These are phyloP conservation scores for Boletus eberwhitei DNA, from an alignment of 768 basidiomycete genomes.

Conservation along the genomic window DNA sequence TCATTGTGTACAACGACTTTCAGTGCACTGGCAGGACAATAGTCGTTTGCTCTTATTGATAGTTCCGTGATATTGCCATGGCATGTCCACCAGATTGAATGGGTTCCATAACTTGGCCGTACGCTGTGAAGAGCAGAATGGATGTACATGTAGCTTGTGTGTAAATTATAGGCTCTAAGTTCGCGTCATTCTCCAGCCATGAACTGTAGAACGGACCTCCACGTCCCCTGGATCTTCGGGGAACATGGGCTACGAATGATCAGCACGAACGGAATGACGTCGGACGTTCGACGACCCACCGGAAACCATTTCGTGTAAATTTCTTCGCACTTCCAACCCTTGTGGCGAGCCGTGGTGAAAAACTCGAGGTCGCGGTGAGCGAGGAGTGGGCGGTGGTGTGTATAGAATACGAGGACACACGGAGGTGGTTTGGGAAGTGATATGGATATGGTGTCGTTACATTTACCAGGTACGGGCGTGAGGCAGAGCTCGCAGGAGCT, in stretches of 20 bases:
- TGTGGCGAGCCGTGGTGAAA: slow-evolving; percentile 57
- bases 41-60: neutral
- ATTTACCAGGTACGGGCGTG: slow-evolving; percentile 19
- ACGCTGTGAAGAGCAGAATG: neutral
- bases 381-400: slow-evolving; percentile 83
- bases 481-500: slow-evolving; percentile 58
- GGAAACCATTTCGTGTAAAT: slow-evolving; percentile 62
- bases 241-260: slow-evolving; percentile 72
- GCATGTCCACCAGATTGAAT: neutral
- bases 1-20: neutral
- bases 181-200: slow-evolving; percentile 68
- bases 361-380: slow-evolving; percentile 82
- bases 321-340: slow-evolving; percentile 73
- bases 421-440: slow-evolving; percentile 24
- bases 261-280: neutral
- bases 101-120: neutral
- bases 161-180: neutral
- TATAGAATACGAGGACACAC: slow-evolving; percentile 78
- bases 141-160: neutral
- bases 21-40: too few relatives aligned
- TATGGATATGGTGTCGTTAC: slow-evolving; percentile 3
- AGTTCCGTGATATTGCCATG: neutral
- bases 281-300: slow-evolving; percentile 36
- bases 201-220: slow-evolving; percentile 73
- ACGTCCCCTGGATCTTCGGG: slow-evolving; percentile 81